Evolutionary conservation across 169 alveolate genomes (phyloP), one percentile per base, ranked within the genome.

Genomic region (Babesia divergens): DNA sequence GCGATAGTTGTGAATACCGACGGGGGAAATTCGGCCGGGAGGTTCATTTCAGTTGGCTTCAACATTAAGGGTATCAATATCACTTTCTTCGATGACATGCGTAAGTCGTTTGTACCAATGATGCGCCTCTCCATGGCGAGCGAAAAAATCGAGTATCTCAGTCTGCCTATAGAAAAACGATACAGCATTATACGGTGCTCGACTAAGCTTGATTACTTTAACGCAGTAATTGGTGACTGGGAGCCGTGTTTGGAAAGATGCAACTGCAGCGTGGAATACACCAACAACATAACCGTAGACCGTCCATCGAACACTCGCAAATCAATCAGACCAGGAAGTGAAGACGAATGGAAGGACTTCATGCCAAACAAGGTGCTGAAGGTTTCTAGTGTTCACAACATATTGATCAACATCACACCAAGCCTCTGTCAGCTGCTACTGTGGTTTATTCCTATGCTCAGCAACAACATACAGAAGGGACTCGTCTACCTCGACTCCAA

Each of bases 341-440:
- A 83, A 20, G 86, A 87, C 24, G 77, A 65, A n/a, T 90, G 92
- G 90, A 74, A 79, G 13, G 76, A 59, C 28, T 86, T 77, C 58
- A 54, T 83, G 16, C 91, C 92, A 1, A 89, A 81, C 46, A 87
- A 90, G 49, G 84, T 79, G 26, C 65, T 89, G 59, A 89, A 77
- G 62, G 52, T 91, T 20, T 66, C 87, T 37, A 80, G 92, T 60
- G 75, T 59, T 44, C 79, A 83, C 13, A 91, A 90, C 46, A 67
- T 91, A 24, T 74, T 92, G 88, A 79, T 89, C 31, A 91, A 91
- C 83, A 67, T 87, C 65, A 91, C 95, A 2, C 94, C 95, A 20
- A 91, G 86, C 76, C 71, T 91, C 34, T 85, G 92, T 69, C 89
- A 89, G 54, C 71, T 91, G 49, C 82, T 91, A 20, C 64, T 89